phyloP scores from a whole-genome alignment of 805 yeast species.

The Nakazawaea sp. region DNA sequence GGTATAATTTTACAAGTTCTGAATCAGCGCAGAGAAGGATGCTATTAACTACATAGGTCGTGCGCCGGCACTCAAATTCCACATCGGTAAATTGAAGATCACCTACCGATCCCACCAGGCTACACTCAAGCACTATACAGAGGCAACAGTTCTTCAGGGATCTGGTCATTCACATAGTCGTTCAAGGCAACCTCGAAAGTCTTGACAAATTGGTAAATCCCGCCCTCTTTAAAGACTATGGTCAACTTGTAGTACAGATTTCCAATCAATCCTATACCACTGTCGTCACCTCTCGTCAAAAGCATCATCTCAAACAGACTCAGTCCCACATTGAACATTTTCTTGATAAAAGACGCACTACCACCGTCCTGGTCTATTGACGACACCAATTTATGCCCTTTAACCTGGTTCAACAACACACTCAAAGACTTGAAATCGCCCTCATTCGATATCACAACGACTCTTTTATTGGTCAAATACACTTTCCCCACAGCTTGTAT shows the following conservation, averaged over 20 bases:
- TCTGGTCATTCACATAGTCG: slow-evolving; percentile 27
- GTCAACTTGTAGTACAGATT: slow-evolving; percentile 30
- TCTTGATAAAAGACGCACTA: neutral
- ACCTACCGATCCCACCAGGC: too few species aligned
- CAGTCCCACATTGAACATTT: slow-evolving; percentile 29
- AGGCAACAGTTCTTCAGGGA: slow-evolving; percentile 36
- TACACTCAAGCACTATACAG: slow-evolving; percentile 23
- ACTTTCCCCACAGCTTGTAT: slow-evolving; percentile 25
- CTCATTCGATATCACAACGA: slow-evolving; percentile 31
- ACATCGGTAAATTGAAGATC: too few species aligned
- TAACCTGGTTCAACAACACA: slow-evolving; percentile 24
- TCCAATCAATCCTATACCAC: slow-evolving; percentile 27
- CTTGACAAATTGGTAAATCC: slow-evolving; percentile 34
- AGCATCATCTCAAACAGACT: slow-evolving; percentile 14
- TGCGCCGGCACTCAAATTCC: too few species aligned
- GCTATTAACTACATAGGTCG: too few species aligned
- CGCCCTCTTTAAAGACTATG: slow-evolving; percentile 40
- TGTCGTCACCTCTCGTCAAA: slow-evolving; percentile 16
- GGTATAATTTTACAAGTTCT: too few species aligned
- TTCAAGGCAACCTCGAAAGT: slow-evolving; percentile 26
- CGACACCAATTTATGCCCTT: slow-evolving; percentile 26
- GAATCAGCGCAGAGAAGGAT: too few species aligned
- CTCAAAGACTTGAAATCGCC: slow-evolving; percentile 38
- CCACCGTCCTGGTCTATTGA: neutral
- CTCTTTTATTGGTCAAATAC: slow-evolving; percentile 33